Conservation (phyloP, 2,329 filamentous ascomycete genomes). For the Colletotrichum sp. region DNA sequence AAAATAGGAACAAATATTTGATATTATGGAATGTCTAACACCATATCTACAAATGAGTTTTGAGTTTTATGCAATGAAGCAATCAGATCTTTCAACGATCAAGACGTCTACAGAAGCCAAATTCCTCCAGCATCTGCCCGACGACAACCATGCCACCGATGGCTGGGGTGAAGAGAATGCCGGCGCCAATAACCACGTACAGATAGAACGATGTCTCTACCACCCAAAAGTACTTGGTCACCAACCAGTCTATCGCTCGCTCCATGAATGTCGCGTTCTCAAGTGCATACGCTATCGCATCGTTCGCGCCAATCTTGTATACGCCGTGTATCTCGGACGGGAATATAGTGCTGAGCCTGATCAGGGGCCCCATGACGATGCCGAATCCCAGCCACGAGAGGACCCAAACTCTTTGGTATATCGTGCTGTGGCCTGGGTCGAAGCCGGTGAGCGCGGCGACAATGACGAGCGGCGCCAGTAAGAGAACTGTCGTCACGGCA, state of each 20-base stretch:
- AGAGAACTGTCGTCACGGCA: constrained; percentile 1
- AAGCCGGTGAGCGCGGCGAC: constrained; percentile 6
- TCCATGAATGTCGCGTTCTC: constrained; percentile 10
- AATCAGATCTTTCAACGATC: neutral
- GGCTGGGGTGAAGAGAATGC: constrained; percentile 2
- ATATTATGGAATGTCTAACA: fast-evolving
- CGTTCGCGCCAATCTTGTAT: constrained; percentile 10
- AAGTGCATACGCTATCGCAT: constrained; percentile 13
- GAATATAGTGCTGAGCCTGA: neutral
- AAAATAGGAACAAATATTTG: too few species aligned
- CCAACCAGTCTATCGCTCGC: constrained; percentile 15
- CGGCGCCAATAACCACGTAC: neutral
- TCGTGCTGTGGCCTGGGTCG: neutral
- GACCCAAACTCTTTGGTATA: neutral
- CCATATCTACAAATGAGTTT: neutral
- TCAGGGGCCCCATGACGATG: constrained; percentile 4
- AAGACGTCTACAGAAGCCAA: constrained; percentile 10
- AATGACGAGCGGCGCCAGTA: neutral
- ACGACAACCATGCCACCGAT: constrained; percentile 15
- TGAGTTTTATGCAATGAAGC: neutral
- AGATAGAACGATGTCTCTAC: constrained; percentile 8
- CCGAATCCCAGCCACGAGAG: constrained; percentile 7
- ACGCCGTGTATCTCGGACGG: constrained; percentile 10
- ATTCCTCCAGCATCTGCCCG: constrained; percentile 5
- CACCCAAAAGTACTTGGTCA: constrained; percentile 13